Evolutionary conservation across 208 protist species (phyloP).

Genomic region (Porcisia deanei): DNA sequence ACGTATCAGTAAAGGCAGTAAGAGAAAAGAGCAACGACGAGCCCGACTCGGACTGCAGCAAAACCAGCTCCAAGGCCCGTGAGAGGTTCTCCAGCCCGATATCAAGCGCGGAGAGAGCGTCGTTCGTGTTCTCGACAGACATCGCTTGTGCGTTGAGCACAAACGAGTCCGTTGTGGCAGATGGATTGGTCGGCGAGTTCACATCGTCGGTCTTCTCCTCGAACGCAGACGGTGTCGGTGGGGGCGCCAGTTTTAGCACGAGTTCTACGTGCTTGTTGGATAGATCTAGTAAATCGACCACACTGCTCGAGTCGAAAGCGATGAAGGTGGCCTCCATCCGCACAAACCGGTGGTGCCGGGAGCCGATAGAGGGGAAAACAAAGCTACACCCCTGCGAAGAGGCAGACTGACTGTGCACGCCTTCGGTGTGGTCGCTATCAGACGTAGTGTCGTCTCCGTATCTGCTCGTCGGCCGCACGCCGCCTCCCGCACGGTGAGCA

Average conservation of each 20-base stretch:
- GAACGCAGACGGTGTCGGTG: conserved; percentile 55
- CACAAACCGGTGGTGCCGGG: conserved; percentile 48
- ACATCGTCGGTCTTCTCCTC: conserved; percentile 41
- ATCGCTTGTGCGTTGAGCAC: conserved; percentile 59
- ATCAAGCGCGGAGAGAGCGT: conserved; percentile 82
- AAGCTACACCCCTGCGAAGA: conserved; percentile 30
- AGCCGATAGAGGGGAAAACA: conserved; percentile 45
- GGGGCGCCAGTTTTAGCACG: conserved; percentile 59
- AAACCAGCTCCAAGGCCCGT: conserved; percentile 52
- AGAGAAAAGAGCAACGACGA: conserved; percentile 83
- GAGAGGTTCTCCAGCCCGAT: conserved; percentile 80
- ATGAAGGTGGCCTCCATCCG: conserved; percentile 81
- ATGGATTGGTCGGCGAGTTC: conserved; percentile 16
- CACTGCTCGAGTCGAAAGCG: conserved; percentile 68
- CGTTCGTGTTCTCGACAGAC: conserved; percentile 60
- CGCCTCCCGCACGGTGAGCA: background rate
- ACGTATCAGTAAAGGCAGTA: conserved; percentile 77
- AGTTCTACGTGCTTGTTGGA: conserved; percentile 70
- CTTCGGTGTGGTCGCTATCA: conserved; percentile 24
- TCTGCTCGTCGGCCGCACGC: background rate
- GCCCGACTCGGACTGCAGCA: conserved; percentile 70
- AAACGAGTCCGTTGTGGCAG: conserved; percentile 59
- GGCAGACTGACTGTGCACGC: conserved; percentile 18
- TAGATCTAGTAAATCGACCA: conserved; percentile 84
- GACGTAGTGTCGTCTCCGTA: conserved; percentile 21